Evolutionary conservation across 495 filamentous ascomycete genomes (phyloP).

Genomic region (Pseudomonodictys pantanalensis): DNA sequence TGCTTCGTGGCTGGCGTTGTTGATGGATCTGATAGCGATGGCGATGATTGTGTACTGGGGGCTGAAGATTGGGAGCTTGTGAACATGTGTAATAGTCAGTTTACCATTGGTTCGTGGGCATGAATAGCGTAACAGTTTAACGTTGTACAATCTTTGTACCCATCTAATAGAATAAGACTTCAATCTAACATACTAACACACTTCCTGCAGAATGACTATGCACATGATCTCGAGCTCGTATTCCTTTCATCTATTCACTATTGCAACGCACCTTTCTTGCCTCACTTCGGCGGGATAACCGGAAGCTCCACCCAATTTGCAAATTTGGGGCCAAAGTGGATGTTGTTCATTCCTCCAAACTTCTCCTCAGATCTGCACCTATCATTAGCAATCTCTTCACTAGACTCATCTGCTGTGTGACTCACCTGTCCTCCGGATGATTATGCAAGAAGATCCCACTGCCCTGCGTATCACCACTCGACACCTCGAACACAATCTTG

Average conservation of each 20-base stretch:
- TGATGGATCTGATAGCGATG: slow-evolving; percentile 51
- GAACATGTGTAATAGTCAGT: slow-evolving; percentile 65
- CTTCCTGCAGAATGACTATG: no score
- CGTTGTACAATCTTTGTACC: no score
- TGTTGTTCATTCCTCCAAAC: slow-evolving; percentile 53
- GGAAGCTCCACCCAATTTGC: slow-evolving; percentile 58
- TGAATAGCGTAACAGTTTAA: no score
- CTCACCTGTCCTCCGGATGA: slow-evolving; percentile 47
- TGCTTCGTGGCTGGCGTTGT: slow-evolving; percentile 56
- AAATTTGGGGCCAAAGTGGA: slow-evolving; percentile 52
- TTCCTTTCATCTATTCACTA: background rate
- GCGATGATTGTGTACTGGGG: slow-evolving; percentile 42
- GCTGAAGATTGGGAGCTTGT: slow-evolving; percentile 64
- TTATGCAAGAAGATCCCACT: slow-evolving; percentile 58
- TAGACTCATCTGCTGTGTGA: no score
- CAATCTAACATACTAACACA: no score
- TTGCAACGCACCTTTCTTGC: background rate
- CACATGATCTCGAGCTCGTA: no score
- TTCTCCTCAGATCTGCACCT: no score
- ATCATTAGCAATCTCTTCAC: no score
- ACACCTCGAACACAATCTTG: slow-evolving; percentile 57
- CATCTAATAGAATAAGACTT: no score
- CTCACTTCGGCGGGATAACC: slow-evolving; percentile 47
- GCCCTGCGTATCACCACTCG: slow-evolving; percentile 60
- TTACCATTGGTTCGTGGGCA: slow-evolving; percentile 43